Conservation (phyloP, 2,329 filamentous ascomycete genomes). For the Colletotrichum tamarilloi region DNA sequence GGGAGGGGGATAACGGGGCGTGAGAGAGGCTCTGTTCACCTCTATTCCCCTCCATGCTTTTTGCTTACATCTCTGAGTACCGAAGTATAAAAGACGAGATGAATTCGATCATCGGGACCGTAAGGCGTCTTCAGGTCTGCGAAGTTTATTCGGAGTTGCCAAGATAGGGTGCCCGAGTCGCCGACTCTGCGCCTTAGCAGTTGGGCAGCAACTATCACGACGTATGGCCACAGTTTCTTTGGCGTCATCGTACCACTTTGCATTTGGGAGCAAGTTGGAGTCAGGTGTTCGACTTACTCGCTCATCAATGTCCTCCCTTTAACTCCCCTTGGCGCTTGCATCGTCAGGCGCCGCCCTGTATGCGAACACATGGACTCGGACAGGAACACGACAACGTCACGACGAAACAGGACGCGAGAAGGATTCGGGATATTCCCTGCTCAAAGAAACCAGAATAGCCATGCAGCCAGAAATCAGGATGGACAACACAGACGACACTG, state of each 20-base stretch:
- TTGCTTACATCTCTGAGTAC: not conserved
- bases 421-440: conserved; percentile 6
- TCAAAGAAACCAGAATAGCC: conserved; percentile 4
- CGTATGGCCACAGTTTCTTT: conserved; percentile 8
- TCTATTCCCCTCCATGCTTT: not conserved
- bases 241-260: conserved; percentile 22
- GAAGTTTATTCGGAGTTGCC: not conserved
- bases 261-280: conserved; percentile 3
- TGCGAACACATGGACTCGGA: conserved; percentile 12
- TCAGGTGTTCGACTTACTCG: conserved; percentile 24
- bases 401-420: not conserved
- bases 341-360: not conserved
- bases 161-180: not conserved
- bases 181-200: not conserved
- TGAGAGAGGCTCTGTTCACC: conserved; percentile 7
- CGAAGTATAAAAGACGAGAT: conserved; percentile 20
- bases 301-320: not conserved
- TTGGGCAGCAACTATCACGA: conserved; percentile 1
- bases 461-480: conserved; percentile 10
- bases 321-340: conserved; percentile 12
- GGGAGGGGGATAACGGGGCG: conserved; percentile 34
- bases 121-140: not conserved
- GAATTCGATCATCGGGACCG: not conserved
- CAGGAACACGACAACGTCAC: conserved; percentile 4
- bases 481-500: not conserved